Evolutionary conservation across 352 stramenopile genomes (phyloP), one percentile per base, ranked within the genome.

Genomic region (Salisapilia sapeloensis): DNA sequence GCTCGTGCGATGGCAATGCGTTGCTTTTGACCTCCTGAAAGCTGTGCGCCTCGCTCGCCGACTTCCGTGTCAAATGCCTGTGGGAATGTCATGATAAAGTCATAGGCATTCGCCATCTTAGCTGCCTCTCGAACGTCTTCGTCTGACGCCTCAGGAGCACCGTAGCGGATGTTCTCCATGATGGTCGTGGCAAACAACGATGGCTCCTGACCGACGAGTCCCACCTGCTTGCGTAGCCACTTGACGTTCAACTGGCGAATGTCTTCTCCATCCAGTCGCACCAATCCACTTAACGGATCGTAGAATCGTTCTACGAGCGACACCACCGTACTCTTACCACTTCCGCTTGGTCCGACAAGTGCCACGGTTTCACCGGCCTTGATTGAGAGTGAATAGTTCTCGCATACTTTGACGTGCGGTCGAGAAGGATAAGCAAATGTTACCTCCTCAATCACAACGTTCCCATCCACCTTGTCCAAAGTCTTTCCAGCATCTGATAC

Each of bases 221-320:
- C 90, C 27, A 96, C 75, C 14, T 58, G 37, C 11, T 50, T 42
- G 16, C 85, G 59, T 10, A 96, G 59, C 43, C 52, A 83, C 38
- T 74, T 67, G 18, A 95, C 75, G 33, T 85, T 89, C 6, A 93
- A 42, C 12, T 42, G 44, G 10, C 60, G 45, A 17, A 92, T 57
- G 44, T 76, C 42, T 23, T 43, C 26, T 4, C 58, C 55, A 25
- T 76, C 60, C 16, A 69, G 43, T 18, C 33, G 53, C 6, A 77
- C 60, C 2, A 35, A 36, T 1, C 56, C 61, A 10, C 33, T 38
- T 0, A 61, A 40, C 4, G 93, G 65, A 44, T 97, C 84, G 48
- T 96, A 96, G 40, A 97, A 97, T 13, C 87, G 63, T 45, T 96
- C 94, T 2, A 97, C 55, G 1, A 96, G 59, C 14, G 82, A 72